A percentile compares a stretch with the other conserved stretches of the same genome.
Evolutionary conservation across 2,329 filamentous ascomycete genomes (phyloP).

Genomic region (Hypoxylon rubiginosum): DNA sequence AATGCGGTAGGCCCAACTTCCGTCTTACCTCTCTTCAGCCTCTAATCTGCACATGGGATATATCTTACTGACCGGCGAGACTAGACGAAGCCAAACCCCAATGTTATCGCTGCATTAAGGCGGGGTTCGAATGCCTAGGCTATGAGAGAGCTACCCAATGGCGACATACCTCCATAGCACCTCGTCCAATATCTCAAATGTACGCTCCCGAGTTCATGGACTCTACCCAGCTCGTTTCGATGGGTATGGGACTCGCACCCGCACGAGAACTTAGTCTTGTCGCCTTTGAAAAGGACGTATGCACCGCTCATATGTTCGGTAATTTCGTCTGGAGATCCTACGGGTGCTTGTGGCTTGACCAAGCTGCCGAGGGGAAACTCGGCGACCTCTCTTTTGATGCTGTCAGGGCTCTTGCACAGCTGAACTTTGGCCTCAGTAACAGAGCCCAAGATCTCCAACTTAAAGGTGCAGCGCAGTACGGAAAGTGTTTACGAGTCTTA

Average conservation of each 20-base stretch:
- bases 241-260: slow-evolving; percentile 13
- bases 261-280: slow-evolving; percentile 33
- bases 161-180: slow-evolving; percentile 36
- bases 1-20: slow-evolving; percentile 35
- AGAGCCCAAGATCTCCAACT: slow-evolving; percentile 28
- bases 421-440: slow-evolving; percentile 37
- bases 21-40: background rate
- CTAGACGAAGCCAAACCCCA: slow-evolving; percentile 40
- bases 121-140: slow-evolving; percentile 38
- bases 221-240: slow-evolving; percentile 2
- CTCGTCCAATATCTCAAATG: slow-evolving; percentile 17
- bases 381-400: slow-evolving; percentile 35
- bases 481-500: slow-evolving; percentile 35
- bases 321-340: slow-evolving; percentile 43
- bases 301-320: slow-evolving; percentile 32
- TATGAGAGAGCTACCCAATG: slow-evolving; percentile 41
- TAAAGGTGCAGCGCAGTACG: slow-evolving; percentile 34
- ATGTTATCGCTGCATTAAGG: slow-evolving; percentile 39
- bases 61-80: slow-evolving; percentile 22
- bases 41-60: background rate
- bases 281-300: slow-evolving; percentile 35
- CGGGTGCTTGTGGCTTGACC: slow-evolving; percentile 37
- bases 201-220: slow-evolving; percentile 23
- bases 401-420: slow-evolving; percentile 37
- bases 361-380: slow-evolving; percentile 36